Percentiles rank a stretch among this genome's conserved stretches.
These are phyloP conservation scores for Heritiera fomes DNA, from an alignment of 345 rosid genomes.

Conservation along the genomic window DNA sequence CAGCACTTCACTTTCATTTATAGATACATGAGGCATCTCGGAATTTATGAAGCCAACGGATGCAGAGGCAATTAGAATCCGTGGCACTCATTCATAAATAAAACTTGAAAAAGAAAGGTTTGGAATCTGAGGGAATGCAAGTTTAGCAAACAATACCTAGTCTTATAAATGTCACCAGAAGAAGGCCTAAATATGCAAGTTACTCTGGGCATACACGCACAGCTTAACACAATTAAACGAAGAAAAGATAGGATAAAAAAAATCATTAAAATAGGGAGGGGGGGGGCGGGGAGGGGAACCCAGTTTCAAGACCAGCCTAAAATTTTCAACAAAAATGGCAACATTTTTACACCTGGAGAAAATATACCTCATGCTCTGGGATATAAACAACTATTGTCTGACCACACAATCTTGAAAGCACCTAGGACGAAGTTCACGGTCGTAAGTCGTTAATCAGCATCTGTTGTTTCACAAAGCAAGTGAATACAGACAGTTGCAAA, in stretches of 20 bases:
- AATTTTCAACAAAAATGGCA: background rate
- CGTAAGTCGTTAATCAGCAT: constrained; percentile 3
- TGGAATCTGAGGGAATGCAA: background rate
- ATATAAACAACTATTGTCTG: constrained; percentile 77
- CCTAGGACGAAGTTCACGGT: constrained; percentile 41
- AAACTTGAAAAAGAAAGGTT: background rate
- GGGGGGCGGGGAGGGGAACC: no score
- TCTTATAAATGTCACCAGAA: background rate
- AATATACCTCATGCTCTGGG: constrained; percentile 76
- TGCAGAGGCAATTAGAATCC: background rate
- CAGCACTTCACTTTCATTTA: background rate
- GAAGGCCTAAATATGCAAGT: background rate
- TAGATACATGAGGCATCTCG: background rate
- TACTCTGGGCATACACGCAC: background rate
- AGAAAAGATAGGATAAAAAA: background rate
- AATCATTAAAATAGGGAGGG: background rate
- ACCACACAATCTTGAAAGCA: constrained; percentile 70
- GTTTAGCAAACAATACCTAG: background rate
- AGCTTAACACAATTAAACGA: background rate
- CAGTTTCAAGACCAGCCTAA: background rate
- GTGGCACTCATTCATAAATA: background rate
- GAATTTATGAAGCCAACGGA: background rate
- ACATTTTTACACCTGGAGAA: background rate
- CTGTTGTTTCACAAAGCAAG: constrained; percentile 5
- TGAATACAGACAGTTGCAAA: background rate